phyloP scores from a whole-genome alignment of 768 basidiomycete genomes.

The Auricularia auricula-judae region DNA sequence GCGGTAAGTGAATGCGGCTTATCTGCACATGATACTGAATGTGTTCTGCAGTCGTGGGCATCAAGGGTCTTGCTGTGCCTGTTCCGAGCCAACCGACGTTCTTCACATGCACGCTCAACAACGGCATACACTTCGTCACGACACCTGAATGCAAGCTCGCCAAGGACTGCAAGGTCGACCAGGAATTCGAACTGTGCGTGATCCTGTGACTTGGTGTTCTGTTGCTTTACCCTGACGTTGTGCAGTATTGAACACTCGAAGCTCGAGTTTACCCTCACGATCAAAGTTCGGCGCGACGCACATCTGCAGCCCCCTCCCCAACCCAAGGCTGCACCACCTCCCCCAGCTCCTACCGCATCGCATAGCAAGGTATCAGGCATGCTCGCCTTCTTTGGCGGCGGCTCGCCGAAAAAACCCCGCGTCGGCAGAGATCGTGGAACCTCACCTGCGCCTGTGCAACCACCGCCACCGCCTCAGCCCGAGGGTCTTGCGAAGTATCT shows the following conservation, averaged over 20 bases:
- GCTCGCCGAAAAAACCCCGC: conserved; percentile 37
- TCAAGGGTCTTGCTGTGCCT: conserved; percentile 65
- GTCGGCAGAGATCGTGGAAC: conserved; percentile 21
- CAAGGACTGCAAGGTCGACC: conserved; percentile 55
- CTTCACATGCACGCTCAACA: conserved; percentile 84
- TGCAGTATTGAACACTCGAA: conserved; percentile 84
- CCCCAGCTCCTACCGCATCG: conserved; percentile 41
- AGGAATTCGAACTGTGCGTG: conserved; percentile 84
- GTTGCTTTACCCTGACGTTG: not conserved
- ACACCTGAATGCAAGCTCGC: conserved; percentile 66
- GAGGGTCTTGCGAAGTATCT: conserved; percentile 78
- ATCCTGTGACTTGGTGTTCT: not conserved
- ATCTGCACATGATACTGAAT: not conserved
- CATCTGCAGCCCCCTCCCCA: conserved; percentile 54
- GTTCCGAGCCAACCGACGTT: conserved; percentile 64
- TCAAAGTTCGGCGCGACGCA: conserved; percentile 79
- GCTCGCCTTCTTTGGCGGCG: conserved; percentile 59
- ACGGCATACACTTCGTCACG: conserved; percentile 92
- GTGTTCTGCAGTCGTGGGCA: conserved; percentile 49
- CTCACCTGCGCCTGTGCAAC: conserved; percentile 30
- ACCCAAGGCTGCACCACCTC: conserved; percentile 26
- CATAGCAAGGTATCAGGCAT: conserved; percentile 38
- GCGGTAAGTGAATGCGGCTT: conserved; percentile 39
- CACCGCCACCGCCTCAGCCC: conserved; percentile 9
- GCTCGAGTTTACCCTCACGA: conserved; percentile 83